Evolutionary conservation across 345 rosid genomes (phyloP).

Genomic region (Rhodamnia rubescens): DNA sequence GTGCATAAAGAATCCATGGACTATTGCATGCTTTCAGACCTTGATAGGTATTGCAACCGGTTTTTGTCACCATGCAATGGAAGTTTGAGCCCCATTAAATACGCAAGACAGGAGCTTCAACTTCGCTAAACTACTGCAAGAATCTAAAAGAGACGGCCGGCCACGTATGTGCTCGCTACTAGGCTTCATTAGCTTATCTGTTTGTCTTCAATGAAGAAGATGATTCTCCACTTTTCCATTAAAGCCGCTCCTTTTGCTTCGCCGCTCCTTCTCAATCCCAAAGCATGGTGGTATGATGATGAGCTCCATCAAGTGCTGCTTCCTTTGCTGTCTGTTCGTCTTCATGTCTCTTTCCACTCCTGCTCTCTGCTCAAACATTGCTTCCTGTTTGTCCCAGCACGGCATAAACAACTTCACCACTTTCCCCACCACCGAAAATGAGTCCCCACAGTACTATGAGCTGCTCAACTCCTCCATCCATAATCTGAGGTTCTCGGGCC

Average conservation of each 20-base stretch:
- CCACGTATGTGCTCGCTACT: background rate
- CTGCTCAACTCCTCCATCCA: constrained; percentile 35
- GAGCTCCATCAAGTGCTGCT: background rate
- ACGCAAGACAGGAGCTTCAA: background rate
- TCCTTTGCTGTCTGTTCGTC: background rate
- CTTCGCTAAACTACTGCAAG: background rate
- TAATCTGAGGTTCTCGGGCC: constrained; percentile 29
- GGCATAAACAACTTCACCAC: constrained; percentile 33
- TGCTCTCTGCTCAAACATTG: constrained; percentile 2
- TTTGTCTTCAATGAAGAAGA: constrained; percentile 11
- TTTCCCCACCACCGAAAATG: constrained; percentile 9
- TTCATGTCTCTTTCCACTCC: background rate
- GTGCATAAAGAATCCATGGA: background rate
- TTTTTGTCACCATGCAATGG: background rate
- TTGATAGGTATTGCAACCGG: background rate
- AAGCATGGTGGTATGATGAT: background rate
- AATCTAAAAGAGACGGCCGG: constrained; percentile 21
- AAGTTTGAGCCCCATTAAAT: background rate
- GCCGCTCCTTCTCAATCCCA: background rate
- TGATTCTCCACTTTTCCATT: constrained; percentile 12
- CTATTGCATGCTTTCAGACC: background rate
- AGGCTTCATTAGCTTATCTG: background rate
- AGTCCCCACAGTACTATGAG: constrained; percentile 12
- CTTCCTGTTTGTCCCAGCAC: constrained; percentile 23
- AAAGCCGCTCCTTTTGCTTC: background rate